Base-by-base conservation (phyloP, 768 basidiomycete species). In the Psilocybe subaeruginosa region DNA sequence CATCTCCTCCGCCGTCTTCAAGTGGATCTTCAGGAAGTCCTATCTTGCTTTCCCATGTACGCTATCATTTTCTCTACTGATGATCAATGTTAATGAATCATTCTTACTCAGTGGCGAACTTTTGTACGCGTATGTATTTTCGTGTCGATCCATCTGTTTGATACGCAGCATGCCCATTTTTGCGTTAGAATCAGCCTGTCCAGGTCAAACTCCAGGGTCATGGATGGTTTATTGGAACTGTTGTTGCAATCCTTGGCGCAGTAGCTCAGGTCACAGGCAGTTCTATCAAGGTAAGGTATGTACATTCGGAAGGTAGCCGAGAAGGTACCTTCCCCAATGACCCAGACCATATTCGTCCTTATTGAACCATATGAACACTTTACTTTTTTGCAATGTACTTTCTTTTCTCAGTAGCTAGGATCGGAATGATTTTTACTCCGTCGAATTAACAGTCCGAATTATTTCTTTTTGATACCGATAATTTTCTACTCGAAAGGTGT, bases 181-280 rank as follows among this genome's bases (percentile, higher is more conserved):
- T 52, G 8, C 16, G n/a, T n/a, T 62, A 66, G 65, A 66, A 66
- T 29, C 60, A 66, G 47, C 48, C 16, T 4, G 65, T 66, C 14
- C 46, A 63, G 19, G 62, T 66, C n/a, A 64, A 64, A 27, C 45
- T 66, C 23, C 14, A 53, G n/a, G 65, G 65, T n/a, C 49, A 59
- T n/a, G 65, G 65, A 7, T 66, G 65, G 65, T 58, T 66, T n/a
- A 53, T 66, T 12, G 65, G 65, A 8, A 56, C 57, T 37, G 65
- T 66, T n/a, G 50, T 66, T 16, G 54, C 57, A 0, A 30, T 61
- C 11, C 27, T 63, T 2, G 19, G 55, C 16, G 47, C 41, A 30
- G 37, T 59, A 5, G n/a, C 16, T 17, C 33, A 53, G 51, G 17
- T 53, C 12, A 31, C 51, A n/a, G 51, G 51, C 51, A 17, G 5